Evolutionary conservation across 116 monocot species (phyloP), one percentile per base, ranked within the genome.

Genomic region (Posidonia oceanica): DNA sequence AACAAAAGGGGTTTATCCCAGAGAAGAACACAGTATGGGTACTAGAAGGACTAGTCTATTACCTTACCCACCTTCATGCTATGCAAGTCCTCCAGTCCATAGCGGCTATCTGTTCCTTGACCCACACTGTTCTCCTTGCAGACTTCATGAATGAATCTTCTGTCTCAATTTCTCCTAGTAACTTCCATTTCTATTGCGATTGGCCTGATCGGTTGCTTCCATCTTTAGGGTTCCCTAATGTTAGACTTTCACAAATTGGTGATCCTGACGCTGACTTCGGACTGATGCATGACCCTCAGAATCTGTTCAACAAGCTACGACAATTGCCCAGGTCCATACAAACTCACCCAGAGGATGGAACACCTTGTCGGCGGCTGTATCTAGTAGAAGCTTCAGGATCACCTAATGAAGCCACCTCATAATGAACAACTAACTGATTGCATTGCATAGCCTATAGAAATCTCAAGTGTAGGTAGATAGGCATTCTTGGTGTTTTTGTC

Each of bases 121-220:
- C 80, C 2, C 74, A 64, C 3, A 82, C 83, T 0, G 83, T 88
- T 29, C 95, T 91, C 69, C 83, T 95, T 13, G 88, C 91, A 1
- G 95, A 95, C 72, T 88, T 95, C 71, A 86, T 91, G 84, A 95
- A 95, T 78, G 75, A 91, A 63, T 77, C 84, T 36, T 85, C 91
- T 1, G 61, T 61, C 18, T 74, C 91, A 0, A 82, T 95, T 53
- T 86, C 78, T 36, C 29, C 59, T n/a, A 72, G 82, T 17, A 80
- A 65, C 51, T 95, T 80, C 68, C 84, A 95, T 18, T 95, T 84
- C 56, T 83, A 88, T 63, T 86, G 86, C 36, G 91, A 88, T 41
- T 88, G 95, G 84, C 88, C 84, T 0, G 91, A 91, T 36, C 86
- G 78, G 13, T 52, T 95, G 48, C 75, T 95, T 70, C 82, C 88